phyloP scores from a whole-genome alignment of 2,329 filamentous ascomycete genomes.

The Ceratocystis ficicola region DNA sequence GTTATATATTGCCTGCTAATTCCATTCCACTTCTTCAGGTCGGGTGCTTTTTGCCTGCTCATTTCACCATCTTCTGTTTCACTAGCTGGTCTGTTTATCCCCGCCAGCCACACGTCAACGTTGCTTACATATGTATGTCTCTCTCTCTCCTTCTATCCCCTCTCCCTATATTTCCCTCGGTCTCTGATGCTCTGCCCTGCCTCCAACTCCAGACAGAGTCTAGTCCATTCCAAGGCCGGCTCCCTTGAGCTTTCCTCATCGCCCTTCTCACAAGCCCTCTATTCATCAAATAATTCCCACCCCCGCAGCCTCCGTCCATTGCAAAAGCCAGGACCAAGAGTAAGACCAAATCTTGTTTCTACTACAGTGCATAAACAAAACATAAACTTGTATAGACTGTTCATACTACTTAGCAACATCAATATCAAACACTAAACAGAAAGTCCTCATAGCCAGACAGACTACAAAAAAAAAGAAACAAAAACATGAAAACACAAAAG shows the following conservation, averaged over 20 bases:
- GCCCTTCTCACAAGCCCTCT: neutral
- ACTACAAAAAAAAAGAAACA: neutral
- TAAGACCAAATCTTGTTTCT: no score
- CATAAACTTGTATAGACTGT: neutral
- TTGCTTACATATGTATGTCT: neutral
- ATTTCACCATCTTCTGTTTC: neutral
- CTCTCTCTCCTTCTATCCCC: neutral
- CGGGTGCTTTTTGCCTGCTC: neutral
- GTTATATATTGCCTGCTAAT: conserved; percentile 7
- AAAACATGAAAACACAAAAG: conserved; percentile 1
- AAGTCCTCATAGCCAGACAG: no score
- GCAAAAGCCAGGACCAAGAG: no score
- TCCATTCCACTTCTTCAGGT: neutral
- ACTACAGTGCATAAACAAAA: neutral
- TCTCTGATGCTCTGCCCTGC: neutral
- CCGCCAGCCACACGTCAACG: neutral
- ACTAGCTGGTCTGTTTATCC: neutral
- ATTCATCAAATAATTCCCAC: no score
- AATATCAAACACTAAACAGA: neutral
- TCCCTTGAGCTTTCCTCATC: neutral
- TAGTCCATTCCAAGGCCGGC: neutral
- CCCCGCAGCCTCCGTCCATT: no score
- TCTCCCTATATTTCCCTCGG: neutral
- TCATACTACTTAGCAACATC: neutral
- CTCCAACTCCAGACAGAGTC: neutral